phyloP scores from a whole-genome alignment of 768 basidiomycete species.

The Boletus bicolor region DNA sequence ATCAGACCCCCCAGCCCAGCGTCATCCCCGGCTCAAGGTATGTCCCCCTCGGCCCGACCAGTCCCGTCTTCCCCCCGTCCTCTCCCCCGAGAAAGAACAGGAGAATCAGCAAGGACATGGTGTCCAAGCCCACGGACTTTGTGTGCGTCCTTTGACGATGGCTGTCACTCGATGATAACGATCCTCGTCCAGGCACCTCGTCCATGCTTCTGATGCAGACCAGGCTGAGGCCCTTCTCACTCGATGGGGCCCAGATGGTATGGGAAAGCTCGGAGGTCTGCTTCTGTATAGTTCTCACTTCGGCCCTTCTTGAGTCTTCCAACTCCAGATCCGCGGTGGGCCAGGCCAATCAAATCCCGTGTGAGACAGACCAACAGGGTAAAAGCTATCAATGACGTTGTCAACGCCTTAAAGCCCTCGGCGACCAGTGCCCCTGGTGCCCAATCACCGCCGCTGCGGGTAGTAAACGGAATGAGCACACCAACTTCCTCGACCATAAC shows the following conservation, averaged over 20 bases:
- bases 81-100: constrained; percentile 50
- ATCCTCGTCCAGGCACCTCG: constrained; percentile 62
- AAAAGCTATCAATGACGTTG: constrained; percentile 73
- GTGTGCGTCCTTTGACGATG: constrained; percentile 53
- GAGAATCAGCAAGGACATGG: constrained; percentile 84
- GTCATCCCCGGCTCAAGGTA: constrained; percentile 65
- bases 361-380: constrained; percentile 66
- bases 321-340: constrained; percentile 79
- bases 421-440: constrained; percentile 40
- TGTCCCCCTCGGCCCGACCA: constrained; percentile 44
- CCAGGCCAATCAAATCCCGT: constrained; percentile 79
- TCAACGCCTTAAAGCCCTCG: constrained; percentile 64
- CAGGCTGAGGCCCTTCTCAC: constrained; percentile 83
- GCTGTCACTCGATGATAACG: constrained; percentile 17
- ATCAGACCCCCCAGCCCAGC: constrained; percentile 25
- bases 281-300: constrained; percentile 10
- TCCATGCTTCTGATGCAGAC: constrained; percentile 88
- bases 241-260: constrained; percentile 85
- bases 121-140: constrained; percentile 78
- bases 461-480: constrained; percentile 75
- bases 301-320: constrained; percentile 23
- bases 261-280: constrained; percentile 86
- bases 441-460: constrained; percentile 57
- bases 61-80: constrained; percentile 29
- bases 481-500: constrained; percentile 70